These are phyloP conservation scores for Cucurbita pepo DNA, from an alignment of 306 rosid genomes.

Conservation along the genomic window DNA sequence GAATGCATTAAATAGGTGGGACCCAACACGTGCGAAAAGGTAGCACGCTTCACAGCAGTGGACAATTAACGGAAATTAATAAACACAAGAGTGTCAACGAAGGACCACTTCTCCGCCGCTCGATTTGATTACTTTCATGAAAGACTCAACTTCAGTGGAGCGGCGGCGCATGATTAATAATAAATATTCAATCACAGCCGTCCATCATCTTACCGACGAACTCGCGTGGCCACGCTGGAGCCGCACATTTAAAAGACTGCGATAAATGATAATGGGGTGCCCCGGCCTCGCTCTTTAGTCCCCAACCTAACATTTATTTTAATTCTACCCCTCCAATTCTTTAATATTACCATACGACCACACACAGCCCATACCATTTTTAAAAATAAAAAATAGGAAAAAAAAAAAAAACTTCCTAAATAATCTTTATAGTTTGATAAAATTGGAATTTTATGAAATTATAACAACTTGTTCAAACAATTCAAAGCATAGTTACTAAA, in stretches of 20 bases:
- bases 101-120: background rate
- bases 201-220: background rate
- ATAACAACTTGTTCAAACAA: too few species aligned
- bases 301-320: background rate
- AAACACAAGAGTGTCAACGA: background rate
- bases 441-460: too few species aligned
- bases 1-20: background rate
- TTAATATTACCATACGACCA: background rate
- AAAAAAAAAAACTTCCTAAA: too few species aligned
- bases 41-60: background rate
- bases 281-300: background rate
- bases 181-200: background rate
- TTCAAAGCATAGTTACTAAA: too few species aligned
- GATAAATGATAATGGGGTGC: background rate
- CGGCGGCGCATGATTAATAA: background rate
- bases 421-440: too few species aligned
- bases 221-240: background rate
- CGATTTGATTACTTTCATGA: background rate
- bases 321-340: background rate
- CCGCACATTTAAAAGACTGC: background rate
- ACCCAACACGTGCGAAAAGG: conserved; percentile 5
- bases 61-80: background rate
- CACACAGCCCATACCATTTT: too few species aligned
- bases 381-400: too few species aligned
- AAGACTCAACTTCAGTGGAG: background rate